Evolutionary conservation across 2,329 filamentous ascomycete genomes (phyloP), one percentile per base, ranked within the genome.

Genomic region (Shiraia bambusicola): DNA sequence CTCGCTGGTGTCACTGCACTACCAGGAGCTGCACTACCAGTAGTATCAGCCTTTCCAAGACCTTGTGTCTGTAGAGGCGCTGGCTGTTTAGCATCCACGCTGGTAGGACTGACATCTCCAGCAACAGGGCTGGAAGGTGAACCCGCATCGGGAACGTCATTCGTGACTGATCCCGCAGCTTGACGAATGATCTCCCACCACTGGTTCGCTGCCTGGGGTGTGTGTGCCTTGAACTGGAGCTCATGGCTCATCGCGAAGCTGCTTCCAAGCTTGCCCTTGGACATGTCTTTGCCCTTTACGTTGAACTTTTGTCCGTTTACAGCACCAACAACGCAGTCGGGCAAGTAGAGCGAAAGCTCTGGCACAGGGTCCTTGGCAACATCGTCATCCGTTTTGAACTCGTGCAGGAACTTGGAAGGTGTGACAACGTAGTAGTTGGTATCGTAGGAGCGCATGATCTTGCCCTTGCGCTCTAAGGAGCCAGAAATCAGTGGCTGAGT

Each of bases 221-320:
- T 89, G 69, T 90, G 86, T 0, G 91, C 90, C 73, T 94, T 94
- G 81, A 96, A 96, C 22, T 79, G 74, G 27, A 94, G 77, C 70
- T 97, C 92, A 28, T 88, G 83, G 17, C 73, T 81, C 52, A 91
- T 88, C 34, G 86, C 81, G 53, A 96, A 80, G 64, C 89, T 92
- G 73, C 84, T 86, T 60, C 85, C 84, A 50, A 96, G 72, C 50
- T 86, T 87, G 47, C 78, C 76, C 65, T 87, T 87, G 60, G 84
- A 86, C 42, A 85, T 82, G 66, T 98, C 91, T 71, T 97, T 97
- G 69, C 93, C 93, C 75, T 95, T 95, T 69, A 98, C 78, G 61
- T 83, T 88, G 78, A 98, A 97, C 71, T 95, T 96, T 46, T 85
- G 80, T 39, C 87, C 90, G 52, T 77, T 83, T 22, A 82, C 69